phyloP scores from a whole-genome alignment of 2,329 filamentous ascomycete genomes.

The Apiospora hydei region DNA sequence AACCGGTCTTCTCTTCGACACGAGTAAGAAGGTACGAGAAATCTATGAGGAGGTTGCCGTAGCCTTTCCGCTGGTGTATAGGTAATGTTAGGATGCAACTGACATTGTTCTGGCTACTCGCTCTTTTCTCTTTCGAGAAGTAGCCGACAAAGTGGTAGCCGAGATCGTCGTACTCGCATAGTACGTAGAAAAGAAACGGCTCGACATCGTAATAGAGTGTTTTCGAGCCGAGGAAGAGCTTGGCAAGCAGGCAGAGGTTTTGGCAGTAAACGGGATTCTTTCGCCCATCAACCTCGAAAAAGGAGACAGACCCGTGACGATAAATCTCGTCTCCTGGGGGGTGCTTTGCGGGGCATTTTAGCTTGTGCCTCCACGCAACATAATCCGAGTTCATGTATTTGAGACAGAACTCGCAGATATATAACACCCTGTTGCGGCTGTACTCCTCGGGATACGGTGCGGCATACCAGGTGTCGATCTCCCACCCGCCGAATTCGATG shows the following conservation, averaged over 20 bases:
- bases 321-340: constrained; percentile 98
- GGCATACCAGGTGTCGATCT: constrained; percentile 99
- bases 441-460: constrained; percentile 98
- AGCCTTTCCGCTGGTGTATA: constrained; percentile 96
- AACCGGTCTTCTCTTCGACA: constrained; percentile 92
- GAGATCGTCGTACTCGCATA: constrained; percentile 90
- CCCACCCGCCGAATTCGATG: constrained; percentile 96
- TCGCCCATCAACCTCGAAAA: constrained; percentile 96
- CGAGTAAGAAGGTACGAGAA: constrained; percentile 97
- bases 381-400: constrained; percentile 99
- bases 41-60: constrained; percentile 95
- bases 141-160: constrained; percentile 99
- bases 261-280: constrained; percentile 99
- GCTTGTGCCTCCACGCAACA: constrained; percentile 96
- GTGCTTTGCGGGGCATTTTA: constrained; percentile 95
- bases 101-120: constrained; percentile 94
- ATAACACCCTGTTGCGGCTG: constrained; percentile 93
- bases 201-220: constrained; percentile 98
- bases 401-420: constrained; percentile 98
- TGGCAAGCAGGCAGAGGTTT: constrained; percentile 93
- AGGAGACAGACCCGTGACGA: constrained; percentile 85
- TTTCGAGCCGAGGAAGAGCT: constrained; percentile 97
- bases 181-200: constrained; percentile 95
- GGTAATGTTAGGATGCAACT: constrained; percentile 96
- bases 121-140: constrained; percentile 97